phyloP scores from a whole-genome alignment of 345 rosid genomes.

The Xanthoceras sorbifolium region DNA sequence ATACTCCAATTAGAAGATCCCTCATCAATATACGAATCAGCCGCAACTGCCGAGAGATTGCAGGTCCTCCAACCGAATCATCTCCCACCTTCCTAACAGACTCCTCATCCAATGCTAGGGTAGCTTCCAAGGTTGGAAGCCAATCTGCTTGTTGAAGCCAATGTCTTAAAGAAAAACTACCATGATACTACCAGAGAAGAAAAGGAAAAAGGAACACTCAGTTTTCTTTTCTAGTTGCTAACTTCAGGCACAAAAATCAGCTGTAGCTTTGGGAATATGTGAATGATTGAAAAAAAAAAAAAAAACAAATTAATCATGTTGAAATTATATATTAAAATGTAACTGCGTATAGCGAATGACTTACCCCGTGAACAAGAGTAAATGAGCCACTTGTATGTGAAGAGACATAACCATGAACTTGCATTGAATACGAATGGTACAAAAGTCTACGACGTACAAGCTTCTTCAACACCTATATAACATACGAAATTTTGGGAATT shows the following conservation, averaged over 20 bases:
- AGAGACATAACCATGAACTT: conserved; percentile 78
- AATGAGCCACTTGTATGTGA: conserved; percentile 50
- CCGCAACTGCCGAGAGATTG: conserved; percentile 81
- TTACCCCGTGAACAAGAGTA: conserved; percentile 83
- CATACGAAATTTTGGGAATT: conserved; percentile 11
- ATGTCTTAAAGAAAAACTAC: conserved; percentile 89
- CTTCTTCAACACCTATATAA: conserved; percentile 78
- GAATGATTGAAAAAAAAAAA: background rate
- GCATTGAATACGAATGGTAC: conserved; percentile 95
- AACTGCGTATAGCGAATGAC: conserved; percentile 23
- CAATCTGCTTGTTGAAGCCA: conserved; percentile 96
- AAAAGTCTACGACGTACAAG: conserved; percentile 69
- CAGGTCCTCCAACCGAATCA: conserved; percentile 96
- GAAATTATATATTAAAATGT: background rate
- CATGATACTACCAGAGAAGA: conserved; percentile 66
- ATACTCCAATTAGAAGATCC: conserved; percentile 92
- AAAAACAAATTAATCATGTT: background rate
- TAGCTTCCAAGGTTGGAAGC: conserved; percentile 96
- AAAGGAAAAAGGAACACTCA: background rate
- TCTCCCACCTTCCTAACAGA: conserved; percentile 85
- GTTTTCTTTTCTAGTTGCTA: background rate
- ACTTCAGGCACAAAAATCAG: background rate
- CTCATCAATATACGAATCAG: conserved; percentile 80
- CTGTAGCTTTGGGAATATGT: too few relatives aligned
- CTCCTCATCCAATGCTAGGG: conserved; percentile 93